Evolutionary conservation across 2,329 filamentous ascomycete genomes (phyloP).

Genomic region (Mycogone perniciosa): DNA sequence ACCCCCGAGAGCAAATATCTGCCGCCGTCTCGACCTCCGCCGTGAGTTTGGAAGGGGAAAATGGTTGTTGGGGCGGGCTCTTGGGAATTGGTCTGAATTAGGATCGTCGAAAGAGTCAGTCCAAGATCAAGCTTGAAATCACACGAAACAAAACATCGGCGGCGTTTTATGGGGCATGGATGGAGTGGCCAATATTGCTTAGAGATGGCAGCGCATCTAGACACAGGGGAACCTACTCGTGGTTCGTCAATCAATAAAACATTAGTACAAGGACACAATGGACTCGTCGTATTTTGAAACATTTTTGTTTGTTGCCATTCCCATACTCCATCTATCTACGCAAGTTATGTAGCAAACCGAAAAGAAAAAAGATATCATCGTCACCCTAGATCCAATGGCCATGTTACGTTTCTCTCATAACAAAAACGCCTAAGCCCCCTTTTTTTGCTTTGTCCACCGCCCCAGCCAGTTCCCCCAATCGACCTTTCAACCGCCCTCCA

Average conservation of each 20-base stretch:
- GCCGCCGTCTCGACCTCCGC: conserved; percentile 18
- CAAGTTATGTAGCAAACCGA: neutral
- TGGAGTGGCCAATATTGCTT: neutral
- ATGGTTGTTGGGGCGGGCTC: too few species aligned
- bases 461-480: neutral
- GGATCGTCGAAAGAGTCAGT: neutral
- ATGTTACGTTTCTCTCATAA: neutral
- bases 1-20: conserved; percentile 15
- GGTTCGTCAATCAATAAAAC: neutral
- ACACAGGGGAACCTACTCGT: neutral
- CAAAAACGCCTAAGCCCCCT: neutral
- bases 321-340: conserved; percentile 21
- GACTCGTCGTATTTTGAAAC: neutral
- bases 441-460: neutral
- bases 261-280: too few species aligned
- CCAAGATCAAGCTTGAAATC: neutral
- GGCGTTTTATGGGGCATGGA: neutral
- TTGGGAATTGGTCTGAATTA: neutral
- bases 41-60: neutral
- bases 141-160: neutral
- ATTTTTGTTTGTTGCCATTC: conserved; percentile 6
- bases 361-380: neutral
- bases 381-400: neutral
- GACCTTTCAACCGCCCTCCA: neutral
- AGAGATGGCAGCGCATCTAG: neutral